A percentile compares a stretch with the other conserved stretches of the same genome.
Evolutionary conservation across 805 yeast species (phyloP).

Genomic region (Pichia deserticola): DNA sequence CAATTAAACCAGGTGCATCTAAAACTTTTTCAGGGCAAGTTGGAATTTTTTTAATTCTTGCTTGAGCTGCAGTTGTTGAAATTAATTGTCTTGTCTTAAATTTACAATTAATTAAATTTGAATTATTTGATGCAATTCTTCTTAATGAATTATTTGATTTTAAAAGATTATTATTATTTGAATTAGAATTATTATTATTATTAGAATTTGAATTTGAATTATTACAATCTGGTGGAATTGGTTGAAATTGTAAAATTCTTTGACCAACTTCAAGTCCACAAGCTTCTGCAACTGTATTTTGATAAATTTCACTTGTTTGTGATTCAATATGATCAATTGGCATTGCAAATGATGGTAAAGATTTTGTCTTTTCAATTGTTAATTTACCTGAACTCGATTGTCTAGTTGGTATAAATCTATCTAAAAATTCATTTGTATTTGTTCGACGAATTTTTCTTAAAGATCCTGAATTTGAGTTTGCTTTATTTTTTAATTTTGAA

Average conservation of each 20-base stretch:
- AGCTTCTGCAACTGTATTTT: constrained; percentile 84
- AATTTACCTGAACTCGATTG: constrained; percentile 42
- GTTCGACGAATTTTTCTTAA: constrained; percentile 24
- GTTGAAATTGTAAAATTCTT: constrained; percentile 78
- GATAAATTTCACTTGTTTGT: constrained; percentile 51
- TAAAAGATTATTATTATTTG: not conserved
- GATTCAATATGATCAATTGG: constrained; percentile 50
- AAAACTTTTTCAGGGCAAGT: constrained; percentile 87
- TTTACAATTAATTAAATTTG: constrained; percentile 6
- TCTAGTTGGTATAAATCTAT: constrained; percentile 56
- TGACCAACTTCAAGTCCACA: constrained; percentile 83
- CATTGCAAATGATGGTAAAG: constrained; percentile 27
- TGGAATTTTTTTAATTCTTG: constrained; percentile 70
- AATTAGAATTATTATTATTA: too few species aligned
- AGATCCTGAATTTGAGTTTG: constrained; percentile 12
- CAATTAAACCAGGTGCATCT: constrained; percentile 92
- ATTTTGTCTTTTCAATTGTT: constrained; percentile 30
- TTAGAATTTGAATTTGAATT: not conserved
- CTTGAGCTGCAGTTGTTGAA: constrained; percentile 45
- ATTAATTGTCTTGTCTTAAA: constrained; percentile 21
- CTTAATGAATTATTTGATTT: constrained; percentile 10
- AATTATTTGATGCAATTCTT: constrained; percentile 13
- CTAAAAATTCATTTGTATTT: constrained; percentile 33
- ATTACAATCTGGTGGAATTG: constrained; percentile 64
- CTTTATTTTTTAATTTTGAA: not conserved